These are phyloP conservation scores for Cercophora sp. DNA, from an alignment of 495 filamentous ascomycete genomes.

Conservation along the genomic window DNA sequence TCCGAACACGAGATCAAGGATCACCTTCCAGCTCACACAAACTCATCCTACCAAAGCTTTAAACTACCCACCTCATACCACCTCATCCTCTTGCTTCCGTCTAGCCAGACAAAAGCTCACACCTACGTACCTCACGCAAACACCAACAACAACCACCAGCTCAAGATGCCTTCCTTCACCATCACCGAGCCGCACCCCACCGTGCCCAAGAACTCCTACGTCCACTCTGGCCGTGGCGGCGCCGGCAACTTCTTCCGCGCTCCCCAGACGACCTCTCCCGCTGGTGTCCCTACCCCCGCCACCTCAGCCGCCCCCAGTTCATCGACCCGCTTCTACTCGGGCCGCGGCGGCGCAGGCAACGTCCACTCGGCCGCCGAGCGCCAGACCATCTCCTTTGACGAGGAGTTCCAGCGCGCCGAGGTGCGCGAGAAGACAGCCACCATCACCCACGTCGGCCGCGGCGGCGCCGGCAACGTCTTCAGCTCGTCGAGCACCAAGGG, in stretches of 20 bases:
- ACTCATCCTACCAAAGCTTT: background rate
- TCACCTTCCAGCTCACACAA: background rate
- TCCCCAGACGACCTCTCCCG: conserved; percentile 52
- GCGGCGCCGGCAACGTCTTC: conserved; percentile 80
- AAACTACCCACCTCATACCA: background rate
- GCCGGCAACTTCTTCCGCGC: conserved; percentile 81
- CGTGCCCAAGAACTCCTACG: conserved; percentile 56
- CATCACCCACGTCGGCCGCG: conserved; percentile 73
- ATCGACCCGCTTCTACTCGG: conserved; percentile 64
- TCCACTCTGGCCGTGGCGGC: conserved; percentile 81
- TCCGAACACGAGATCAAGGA: background rate
- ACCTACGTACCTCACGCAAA: conserved; percentile 2
- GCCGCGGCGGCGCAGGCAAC: conserved; percentile 90
- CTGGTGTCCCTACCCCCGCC: conserved; percentile 32
- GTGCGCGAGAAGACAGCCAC: conserved; percentile 56
- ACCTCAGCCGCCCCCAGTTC: conserved; percentile 25
- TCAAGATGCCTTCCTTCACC: conserved; percentile 51
- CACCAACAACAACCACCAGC: conserved; percentile 16
- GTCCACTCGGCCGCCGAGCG: conserved; percentile 61
- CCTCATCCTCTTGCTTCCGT: background rate
- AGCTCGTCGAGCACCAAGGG: conserved; percentile 7
- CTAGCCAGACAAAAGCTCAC: background rate
- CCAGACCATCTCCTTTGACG: conserved; percentile 83
- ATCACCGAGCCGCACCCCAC: conserved; percentile 81
- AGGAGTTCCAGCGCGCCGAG: conserved; percentile 69